These are phyloP conservation scores for Cymbidium sinense DNA, from an alignment of 106 monocot genomes.

Conservation along the genomic window DNA sequence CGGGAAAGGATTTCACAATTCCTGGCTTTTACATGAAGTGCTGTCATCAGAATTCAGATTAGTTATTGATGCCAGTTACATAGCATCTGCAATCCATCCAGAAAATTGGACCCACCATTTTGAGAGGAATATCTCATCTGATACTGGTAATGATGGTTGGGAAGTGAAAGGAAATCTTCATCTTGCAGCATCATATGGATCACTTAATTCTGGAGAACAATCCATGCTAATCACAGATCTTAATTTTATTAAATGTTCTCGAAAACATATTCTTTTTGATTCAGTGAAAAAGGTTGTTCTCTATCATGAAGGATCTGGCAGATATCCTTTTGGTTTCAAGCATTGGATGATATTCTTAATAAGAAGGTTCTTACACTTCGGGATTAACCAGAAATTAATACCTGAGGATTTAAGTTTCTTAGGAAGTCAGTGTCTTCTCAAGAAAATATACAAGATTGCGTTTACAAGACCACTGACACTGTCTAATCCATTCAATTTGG, in stretches of 20 bases:
- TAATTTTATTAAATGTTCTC: constrained; percentile 40
- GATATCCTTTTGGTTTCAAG: constrained; percentile 1
- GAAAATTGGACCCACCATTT: constrained; percentile 20
- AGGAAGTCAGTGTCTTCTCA: constrained; percentile 10
- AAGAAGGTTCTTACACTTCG: constrained; percentile 2
- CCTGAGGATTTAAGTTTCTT: constrained; percentile 4
- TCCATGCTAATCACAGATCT: constrained; percentile 2
- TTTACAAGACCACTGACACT: constrained; percentile 18
- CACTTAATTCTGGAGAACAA: constrained; percentile 36
- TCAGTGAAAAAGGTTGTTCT: constrained; percentile 14
- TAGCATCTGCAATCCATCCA: constrained; percentile 43
- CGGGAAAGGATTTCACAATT: constrained; percentile 57
- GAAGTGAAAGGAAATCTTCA: constrained; percentile 52
- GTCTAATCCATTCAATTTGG: constrained; percentile 46
- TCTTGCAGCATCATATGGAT: constrained; percentile 74
- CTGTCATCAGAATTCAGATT: constrained; percentile 62
- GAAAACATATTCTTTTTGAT: constrained; percentile 35
- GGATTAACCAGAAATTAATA: constrained; percentile 17
- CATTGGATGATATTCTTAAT: constrained; percentile 5
- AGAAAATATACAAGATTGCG: constrained; percentile 16
- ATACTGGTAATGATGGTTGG: constrained; percentile 24
- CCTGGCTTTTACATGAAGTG: constrained; percentile 78
- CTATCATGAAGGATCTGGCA: neutral
- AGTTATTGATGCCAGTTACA: constrained; percentile 59
- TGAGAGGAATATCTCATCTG: neutral